Base-by-base conservation (phyloP, 257 asterid species). In the Jacaranda copaia region DNA sequence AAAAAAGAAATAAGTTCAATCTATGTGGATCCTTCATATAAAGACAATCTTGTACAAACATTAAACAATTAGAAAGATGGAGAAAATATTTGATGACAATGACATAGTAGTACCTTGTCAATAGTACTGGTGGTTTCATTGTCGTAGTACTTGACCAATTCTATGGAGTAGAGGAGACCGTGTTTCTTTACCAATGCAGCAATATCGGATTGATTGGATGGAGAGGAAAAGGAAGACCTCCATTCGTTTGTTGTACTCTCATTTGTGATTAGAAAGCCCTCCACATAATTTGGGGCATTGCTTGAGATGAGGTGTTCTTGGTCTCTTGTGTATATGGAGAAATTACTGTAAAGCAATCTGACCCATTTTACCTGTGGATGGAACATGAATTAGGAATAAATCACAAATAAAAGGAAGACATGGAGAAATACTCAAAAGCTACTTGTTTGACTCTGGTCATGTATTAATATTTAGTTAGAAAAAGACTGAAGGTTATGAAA, bases 91-190 rank as follows among this genome's bases (percentile, higher is more conserved):
- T 42, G 5, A 4, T 42, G 5, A 3, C 20, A 57, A 6, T 4
- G 5, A 57, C 12, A 57, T 18, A 18, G 3, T 3, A 4, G 16
- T 75, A 85, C 89, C 84, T 77, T 32, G 14, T 85, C 81, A 32
- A 82, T 36, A 20, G 72, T 73, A 8, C 25, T 40, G 25, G 66
- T n/a, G 2, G 38, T 81, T 10, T 15, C 81, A 57, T 79, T 68
- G 32, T 82, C 78, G 20, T 78, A 78, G 40, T 85, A 82, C 32
- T 82, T 85, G 75, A 85, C 89, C 42, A 77, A 55, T 56, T 85
- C 89, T 13, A 85, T 62, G 82, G 82, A 55, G 69, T 85, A 85
- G 40, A 85, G 15, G 74, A 85, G 25, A 18, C 71, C 70, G 4
- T 80, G 58, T 14, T 71, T 6, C 40, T 68, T 66, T 43, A 83